phyloP scores from a whole-genome alignment of 345 rosid species.

The Rhizophora apiculata region DNA sequence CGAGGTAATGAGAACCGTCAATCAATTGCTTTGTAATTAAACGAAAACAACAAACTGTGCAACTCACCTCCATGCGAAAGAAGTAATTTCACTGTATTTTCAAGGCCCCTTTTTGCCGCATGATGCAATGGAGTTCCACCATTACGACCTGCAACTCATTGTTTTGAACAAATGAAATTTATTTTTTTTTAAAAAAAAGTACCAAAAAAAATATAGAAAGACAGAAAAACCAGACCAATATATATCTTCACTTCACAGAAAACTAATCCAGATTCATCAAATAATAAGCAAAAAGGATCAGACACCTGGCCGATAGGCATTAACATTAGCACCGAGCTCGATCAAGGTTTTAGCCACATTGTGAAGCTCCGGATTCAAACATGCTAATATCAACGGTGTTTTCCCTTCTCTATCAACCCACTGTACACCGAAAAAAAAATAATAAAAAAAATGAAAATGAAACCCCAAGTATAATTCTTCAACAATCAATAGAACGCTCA shows the following conservation, averaged over 20 bases:
- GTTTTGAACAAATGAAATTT: too few relatives aligned
- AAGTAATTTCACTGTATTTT: slow-evolving; percentile 69
- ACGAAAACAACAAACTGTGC: neutral
- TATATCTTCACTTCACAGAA: too few relatives aligned
- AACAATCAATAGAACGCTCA: neutral
- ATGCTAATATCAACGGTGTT: slow-evolving; percentile 84
- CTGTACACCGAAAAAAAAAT: slow-evolving; percentile 33
- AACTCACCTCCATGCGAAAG: slow-evolving; percentile 70
- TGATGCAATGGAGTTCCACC: slow-evolving; percentile 96
- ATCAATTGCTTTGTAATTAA: neutral
- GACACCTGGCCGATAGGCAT: slow-evolving; percentile 84
- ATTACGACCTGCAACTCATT: slow-evolving; percentile 53
- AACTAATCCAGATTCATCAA: too few relatives aligned
- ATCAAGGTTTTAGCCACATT: slow-evolving; percentile 77
- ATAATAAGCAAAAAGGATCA: neutral
- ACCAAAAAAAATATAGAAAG: neutral
- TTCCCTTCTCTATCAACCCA: slow-evolving; percentile 92
- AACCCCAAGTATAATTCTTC: neutral
- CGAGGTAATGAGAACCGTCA: too few relatives aligned
- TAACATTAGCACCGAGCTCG: slow-evolving; percentile 79
- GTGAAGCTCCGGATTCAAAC: slow-evolving; percentile 57
- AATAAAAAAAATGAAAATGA: neutral
- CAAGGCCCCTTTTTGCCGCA: slow-evolving; percentile 94
- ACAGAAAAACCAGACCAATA: too few relatives aligned
- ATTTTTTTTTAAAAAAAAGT: neutral